Percentiles rank a stretch among this genome's conserved stretches.
Conservation (phyloP, 2,329 filamentous ascomycete species). For the Scytalidium lignicola region DNA sequence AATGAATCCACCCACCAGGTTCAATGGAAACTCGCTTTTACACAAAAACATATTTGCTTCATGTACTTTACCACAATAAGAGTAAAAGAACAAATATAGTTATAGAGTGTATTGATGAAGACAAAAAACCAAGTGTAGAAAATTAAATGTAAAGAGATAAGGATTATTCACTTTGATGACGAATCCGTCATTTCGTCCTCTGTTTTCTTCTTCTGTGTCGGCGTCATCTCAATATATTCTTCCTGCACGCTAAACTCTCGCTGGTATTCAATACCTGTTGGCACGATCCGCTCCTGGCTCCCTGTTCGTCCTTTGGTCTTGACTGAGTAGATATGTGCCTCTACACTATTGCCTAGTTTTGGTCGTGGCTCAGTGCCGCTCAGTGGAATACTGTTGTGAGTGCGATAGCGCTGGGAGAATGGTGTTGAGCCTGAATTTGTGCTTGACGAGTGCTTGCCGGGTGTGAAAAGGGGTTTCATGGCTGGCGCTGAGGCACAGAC, state of each 20-base stretch:
- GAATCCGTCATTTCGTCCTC: not conserved
- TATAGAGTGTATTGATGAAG: too few species aligned
- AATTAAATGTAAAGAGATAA: too few species aligned
- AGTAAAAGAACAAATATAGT: too few species aligned
- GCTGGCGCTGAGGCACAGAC: constrained; percentile 44
- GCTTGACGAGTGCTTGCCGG: not conserved
- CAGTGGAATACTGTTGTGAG: not conserved
- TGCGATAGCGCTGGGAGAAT: not conserved
- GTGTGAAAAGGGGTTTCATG: constrained; percentile 35
- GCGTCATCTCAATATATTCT: not conserved
- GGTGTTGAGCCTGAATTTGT: not conserved
- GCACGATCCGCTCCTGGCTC: not conserved
- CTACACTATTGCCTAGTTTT: not conserved
- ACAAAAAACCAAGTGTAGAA: too few species aligned
- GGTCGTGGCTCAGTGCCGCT: not conserved
- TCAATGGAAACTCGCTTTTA: too few species aligned
- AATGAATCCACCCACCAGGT: too few species aligned
- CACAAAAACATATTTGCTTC: too few species aligned
- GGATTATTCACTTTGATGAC: too few species aligned
- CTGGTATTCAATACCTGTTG: not conserved
- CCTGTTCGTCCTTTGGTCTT: not conserved
- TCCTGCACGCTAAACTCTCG: not conserved
- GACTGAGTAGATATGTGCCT: not conserved
- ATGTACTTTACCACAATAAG: too few species aligned
- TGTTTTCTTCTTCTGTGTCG: not conserved